These are phyloP conservation scores for Ascosphaera apis DNA, from an alignment of 2,329 filamentous ascomycete genomes.

Conservation along the genomic window DNA sequence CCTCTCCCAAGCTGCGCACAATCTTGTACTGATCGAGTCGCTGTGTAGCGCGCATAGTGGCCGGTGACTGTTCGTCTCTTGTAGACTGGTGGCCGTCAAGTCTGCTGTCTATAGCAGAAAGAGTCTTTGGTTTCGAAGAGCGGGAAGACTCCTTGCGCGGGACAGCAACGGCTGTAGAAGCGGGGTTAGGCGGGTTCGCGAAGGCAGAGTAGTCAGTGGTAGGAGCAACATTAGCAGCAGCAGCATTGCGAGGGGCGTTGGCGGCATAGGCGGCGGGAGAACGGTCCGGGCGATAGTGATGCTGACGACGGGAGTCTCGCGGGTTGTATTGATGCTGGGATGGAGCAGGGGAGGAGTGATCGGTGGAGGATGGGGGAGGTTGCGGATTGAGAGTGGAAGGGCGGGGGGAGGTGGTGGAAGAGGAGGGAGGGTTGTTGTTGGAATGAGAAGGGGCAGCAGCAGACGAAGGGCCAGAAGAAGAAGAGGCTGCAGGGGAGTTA, in stretches of 20 bases:
- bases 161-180: neutral
- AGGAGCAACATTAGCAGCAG: neutral
- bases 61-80: slow-evolving; percentile 18
- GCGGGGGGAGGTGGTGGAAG: too few species aligned
- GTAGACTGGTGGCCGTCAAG: slow-evolving; percentile 8
- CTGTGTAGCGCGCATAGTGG: slow-evolving; percentile 41
- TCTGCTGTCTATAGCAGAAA: slow-evolving; percentile 8
- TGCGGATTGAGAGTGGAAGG: too few species aligned
- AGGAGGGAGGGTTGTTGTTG: neutral
- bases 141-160: slow-evolving; percentile 2
- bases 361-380: too few species aligned
- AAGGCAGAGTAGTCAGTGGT: neutral
- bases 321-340: too few species aligned
- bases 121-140: slow-evolving; percentile 1
- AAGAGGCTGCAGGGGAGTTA: neutral
- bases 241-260: neutral
- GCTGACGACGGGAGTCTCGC: neutral
- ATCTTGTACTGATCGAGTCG: slow-evolving; percentile 83
- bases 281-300: neutral
- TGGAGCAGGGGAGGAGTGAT: too few species aligned
- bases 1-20: slow-evolving; percentile 76
- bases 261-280: neutral
- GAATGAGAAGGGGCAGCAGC: neutral
- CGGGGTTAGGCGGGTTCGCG: neutral
- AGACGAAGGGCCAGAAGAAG: neutral